Evolutionary conservation across 1,139 yeast species (phyloP).

Genomic region (Magnusiomyces tetraspermus): DNA sequence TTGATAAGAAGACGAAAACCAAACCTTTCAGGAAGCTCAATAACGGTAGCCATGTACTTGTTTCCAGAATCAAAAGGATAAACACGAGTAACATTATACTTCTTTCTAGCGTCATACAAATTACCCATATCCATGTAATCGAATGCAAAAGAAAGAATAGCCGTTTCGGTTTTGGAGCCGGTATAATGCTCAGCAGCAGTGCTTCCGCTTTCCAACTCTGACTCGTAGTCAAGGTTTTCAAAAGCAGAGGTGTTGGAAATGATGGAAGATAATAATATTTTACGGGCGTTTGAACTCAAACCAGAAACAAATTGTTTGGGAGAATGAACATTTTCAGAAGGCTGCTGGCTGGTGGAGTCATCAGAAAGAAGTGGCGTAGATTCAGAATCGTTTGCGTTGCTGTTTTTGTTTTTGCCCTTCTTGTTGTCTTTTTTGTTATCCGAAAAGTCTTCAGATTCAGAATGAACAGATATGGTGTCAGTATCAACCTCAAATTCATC

Average conservation of each 20-base stretch:
- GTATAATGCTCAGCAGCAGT: conserved; percentile 43
- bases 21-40: conserved; percentile 35
- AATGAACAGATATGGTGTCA: too few relatives aligned
- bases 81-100: conserved; percentile 49
- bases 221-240: conserved; percentile 43
- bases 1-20: conserved; percentile 62
- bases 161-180: conserved; percentile 94
- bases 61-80: conserved; percentile 89
- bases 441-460: too few relatives aligned
- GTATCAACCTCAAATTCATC: conserved; percentile 33
- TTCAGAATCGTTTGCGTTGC: background rate
- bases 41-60: conserved; percentile 84
- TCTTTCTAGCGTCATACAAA: conserved; percentile 35
- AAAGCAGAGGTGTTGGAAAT: conserved; percentile 82
- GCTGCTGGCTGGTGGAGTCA: background rate
- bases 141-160: conserved; percentile 62
- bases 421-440: background rate
- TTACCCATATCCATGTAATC: conserved; percentile 42
- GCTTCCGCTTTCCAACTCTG: conserved; percentile 12
- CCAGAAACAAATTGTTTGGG: conserved; percentile 34
- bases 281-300: conserved; percentile 30
- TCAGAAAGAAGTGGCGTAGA: background rate
- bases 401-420: background rate
- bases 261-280: conserved; percentile 50
- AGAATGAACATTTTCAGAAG: background rate